phyloP scores from a whole-genome alignment of 2,329 filamentous ascomycete genomes.

The Gyromitra esculenta region DNA sequence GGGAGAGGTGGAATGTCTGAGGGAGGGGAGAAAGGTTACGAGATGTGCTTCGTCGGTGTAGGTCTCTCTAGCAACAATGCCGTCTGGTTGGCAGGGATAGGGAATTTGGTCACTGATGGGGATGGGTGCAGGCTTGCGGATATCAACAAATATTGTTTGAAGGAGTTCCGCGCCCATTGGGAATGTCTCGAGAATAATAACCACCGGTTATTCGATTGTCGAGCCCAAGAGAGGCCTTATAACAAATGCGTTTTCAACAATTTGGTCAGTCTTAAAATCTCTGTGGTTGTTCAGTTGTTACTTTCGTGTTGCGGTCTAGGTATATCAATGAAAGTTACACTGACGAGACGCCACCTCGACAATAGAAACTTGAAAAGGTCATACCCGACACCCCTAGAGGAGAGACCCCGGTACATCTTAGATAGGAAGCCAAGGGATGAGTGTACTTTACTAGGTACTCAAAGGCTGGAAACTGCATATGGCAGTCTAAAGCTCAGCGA shows the following conservation, averaged over 20 bases:
- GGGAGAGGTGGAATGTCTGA: constrained; percentile 93
- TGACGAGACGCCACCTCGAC: constrained; percentile 33
- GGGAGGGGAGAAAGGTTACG: constrained; percentile 95
- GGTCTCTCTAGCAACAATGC: constrained; percentile 61
- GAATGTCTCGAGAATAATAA: constrained; percentile 96
- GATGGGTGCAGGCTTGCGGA: constrained; percentile 78
- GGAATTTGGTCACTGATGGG: constrained; percentile 8
- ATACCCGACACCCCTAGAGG: constrained; percentile 78
- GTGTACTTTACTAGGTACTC: constrained; percentile 32
- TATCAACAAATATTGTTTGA: constrained; percentile 92
- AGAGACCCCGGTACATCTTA: constrained; percentile 76
- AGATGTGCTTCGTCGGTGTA: constrained; percentile 97
- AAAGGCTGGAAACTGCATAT: constrained; percentile 9
- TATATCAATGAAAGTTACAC: constrained; percentile 18
- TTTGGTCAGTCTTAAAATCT: constrained; percentile 71
- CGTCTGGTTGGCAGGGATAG: background rate
- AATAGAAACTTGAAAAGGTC: constrained; percentile 80
- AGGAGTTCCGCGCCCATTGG: constrained; percentile 93
- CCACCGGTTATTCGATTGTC: constrained; percentile 96
- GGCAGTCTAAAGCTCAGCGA: background rate
- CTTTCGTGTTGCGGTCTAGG: constrained; percentile 2
- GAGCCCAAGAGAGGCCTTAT: constrained; percentile 83
- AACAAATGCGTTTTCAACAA: constrained; percentile 98
- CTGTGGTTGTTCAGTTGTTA: background rate
- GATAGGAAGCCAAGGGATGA: constrained; percentile 63